Conservation (phyloP, 768 basidiomycete species). For the Trametes elegans region DNA sequence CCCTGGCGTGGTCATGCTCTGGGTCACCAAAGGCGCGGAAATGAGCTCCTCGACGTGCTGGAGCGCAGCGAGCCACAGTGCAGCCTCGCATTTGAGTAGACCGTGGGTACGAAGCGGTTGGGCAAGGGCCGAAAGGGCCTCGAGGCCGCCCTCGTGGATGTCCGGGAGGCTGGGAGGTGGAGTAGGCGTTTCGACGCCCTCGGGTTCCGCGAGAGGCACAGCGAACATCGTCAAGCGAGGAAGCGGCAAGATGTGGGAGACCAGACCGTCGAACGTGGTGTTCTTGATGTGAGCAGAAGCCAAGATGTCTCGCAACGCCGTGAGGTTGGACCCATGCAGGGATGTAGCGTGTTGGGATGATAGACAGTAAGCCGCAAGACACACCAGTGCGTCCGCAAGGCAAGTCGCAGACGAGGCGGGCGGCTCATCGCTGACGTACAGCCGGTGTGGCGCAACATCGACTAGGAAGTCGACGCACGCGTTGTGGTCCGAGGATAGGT, state of each 20-base stretch:
- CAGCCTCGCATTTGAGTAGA: slow-evolving; percentile 45
- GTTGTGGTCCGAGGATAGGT: slow-evolving; percentile 10
- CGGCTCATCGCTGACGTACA: slow-evolving; percentile 5
- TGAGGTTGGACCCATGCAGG: background rate
- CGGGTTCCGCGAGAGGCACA: slow-evolving; percentile 4
- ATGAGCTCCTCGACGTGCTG: slow-evolving; percentile 40
- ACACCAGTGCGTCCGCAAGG: slow-evolving; percentile 12
- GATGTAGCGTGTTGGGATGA: slow-evolving; percentile 1
- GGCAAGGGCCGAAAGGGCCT: slow-evolving; percentile 29
- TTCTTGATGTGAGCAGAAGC: slow-evolving; percentile 7
- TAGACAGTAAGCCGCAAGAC: slow-evolving; percentile 16
- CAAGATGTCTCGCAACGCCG: slow-evolving; percentile 1
- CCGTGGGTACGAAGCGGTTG: slow-evolving; percentile 32
- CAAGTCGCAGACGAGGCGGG: slow-evolving; percentile 4
- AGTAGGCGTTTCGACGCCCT: slow-evolving; percentile 2
- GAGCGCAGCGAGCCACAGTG: slow-evolving; percentile 51
- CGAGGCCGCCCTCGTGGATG: slow-evolving; percentile 5
- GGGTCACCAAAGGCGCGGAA: slow-evolving; percentile 19
- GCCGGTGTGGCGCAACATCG: slow-evolving; percentile 5
- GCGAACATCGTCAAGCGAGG: slow-evolving; percentile 7
- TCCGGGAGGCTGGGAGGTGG: slow-evolving; percentile 6
- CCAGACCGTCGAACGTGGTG: slow-evolving; percentile 16
- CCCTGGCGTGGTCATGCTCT: slow-evolving; percentile 18
- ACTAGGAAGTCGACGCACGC: slow-evolving; percentile 26
- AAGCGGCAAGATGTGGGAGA: slow-evolving; percentile 12